Evolutionary conservation across 106 monocot genomes (phyloP).

Genomic region (Dendrobium huoshanense): DNA sequence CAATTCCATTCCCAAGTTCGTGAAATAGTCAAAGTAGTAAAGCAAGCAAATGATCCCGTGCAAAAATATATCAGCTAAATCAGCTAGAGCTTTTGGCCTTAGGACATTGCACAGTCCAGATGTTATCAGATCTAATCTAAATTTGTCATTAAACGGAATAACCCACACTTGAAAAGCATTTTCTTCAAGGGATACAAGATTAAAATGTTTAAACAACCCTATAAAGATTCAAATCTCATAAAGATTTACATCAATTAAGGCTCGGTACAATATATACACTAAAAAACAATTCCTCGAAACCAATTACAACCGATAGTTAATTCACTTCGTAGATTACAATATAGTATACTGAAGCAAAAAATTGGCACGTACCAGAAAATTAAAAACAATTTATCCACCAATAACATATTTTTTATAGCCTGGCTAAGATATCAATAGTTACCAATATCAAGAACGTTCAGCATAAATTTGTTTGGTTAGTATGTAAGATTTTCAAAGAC

Average conservation of each 20-base stretch:
- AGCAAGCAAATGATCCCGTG: not conserved
- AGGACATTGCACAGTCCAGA: not conserved
- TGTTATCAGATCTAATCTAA: not conserved
- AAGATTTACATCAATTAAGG: not conserved
- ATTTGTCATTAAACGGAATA: not conserved
- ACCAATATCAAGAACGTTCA: not conserved
- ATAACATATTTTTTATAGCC: not conserved
- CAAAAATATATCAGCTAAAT: not conserved
- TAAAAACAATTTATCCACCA: not conserved
- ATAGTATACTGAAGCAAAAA: not conserved
- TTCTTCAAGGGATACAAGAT: not conserved
- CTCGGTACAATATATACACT: not conserved
- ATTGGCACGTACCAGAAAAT: not conserved
- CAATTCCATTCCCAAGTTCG: not conserved
- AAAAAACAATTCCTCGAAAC: not conserved
- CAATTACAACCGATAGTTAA: not conserved
- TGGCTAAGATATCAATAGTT: not conserved
- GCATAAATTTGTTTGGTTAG: not conserved
- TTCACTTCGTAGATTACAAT: not conserved
- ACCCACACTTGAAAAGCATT: not conserved
- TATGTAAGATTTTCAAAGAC: not conserved
- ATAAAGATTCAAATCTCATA: not conserved
- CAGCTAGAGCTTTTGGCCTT: not conserved
- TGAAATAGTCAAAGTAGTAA: not conserved
- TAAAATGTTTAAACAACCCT: not conserved